Base-by-base conservation (phyloP, 257 asterid species). In the Schizonepeta tenuifolia region DNA sequence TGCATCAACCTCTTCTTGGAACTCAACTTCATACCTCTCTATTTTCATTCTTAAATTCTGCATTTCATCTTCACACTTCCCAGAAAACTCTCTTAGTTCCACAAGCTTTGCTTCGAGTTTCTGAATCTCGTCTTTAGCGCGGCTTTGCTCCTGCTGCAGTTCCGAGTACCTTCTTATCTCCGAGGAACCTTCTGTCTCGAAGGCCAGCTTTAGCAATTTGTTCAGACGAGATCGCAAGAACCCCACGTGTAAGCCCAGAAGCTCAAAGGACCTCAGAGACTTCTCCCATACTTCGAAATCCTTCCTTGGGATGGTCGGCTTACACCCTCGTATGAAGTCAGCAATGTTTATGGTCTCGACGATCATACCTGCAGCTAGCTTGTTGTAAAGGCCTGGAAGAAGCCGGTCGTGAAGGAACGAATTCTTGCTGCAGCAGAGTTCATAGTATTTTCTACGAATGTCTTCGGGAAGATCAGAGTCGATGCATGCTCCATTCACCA, bases 271-370 rank as follows among this genome's bases (percentile, higher is more conserved):
- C 79, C 83, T 78, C 57, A 90, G 59, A 1, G 97, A 88, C 76
- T 83, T 86, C 33, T 88, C 97, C 95, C 95, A 85, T 17, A 78
- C 83, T 58, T 89, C 91, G 26, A 90, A 85, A 67, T 88, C 93
- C 65, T 77, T 72, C 55, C 76, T 75, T 21, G 87, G 83, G 51
- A 93, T 85, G 9, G 81, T 76, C 69, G 75, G 76, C 13, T 75
- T 90, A 63, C 93, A 90, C 43, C 74, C 75, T 24, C 86, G 78
- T 69, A 90, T 75, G 47, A 77, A 77, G 46, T 88, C 86, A 0
- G 88, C 85, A 46, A 74, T 85, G 79, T 62, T 80, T 44, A 88
- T 80, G 4, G 85, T 75, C 69, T 85, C 88, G 12, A 72, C 84
- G 20, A 89, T 78, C 79, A 89, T 76, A 57, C 92, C 92, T 24